Evolutionary conservation across 2,329 filamentous ascomycete species (phyloP).

Genomic region (Ceratocystis ficicola): DNA sequence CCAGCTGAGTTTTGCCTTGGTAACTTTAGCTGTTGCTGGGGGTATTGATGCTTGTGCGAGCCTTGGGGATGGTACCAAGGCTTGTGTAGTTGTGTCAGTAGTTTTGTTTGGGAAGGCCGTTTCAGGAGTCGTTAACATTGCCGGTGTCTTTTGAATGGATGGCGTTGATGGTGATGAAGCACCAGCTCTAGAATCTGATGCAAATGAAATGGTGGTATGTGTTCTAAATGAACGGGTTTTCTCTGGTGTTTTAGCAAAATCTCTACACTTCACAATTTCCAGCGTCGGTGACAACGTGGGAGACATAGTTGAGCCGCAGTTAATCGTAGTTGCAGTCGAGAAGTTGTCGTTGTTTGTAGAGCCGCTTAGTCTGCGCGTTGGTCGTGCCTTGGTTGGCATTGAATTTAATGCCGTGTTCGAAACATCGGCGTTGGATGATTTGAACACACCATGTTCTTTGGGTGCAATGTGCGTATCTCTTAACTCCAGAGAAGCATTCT

Average conservation of each 20-base stretch:
- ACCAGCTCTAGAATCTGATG: neutral
- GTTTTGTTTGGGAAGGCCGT: neutral
- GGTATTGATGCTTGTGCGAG: neutral
- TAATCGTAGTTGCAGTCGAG: slow-evolving; percentile 42
- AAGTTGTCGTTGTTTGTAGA: slow-evolving; percentile 27
- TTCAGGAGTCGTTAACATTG: neutral
- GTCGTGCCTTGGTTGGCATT: neutral
- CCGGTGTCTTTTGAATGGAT: neutral
- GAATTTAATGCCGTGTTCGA: neutral
- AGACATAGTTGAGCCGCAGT: neutral
- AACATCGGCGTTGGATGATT: neutral
- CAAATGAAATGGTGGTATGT: slow-evolving; percentile 9
- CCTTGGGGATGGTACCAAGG: neutral
- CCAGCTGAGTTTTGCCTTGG: neutral
- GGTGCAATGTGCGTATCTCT: neutral
- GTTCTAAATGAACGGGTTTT: neutral
- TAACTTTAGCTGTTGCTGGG: neutral
- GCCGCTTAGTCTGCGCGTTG: neutral
- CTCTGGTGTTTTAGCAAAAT: neutral
- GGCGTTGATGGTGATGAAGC: neutral
- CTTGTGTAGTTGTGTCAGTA: neutral
- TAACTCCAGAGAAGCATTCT: neutral
- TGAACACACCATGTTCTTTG: neutral
- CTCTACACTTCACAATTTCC: neutral
- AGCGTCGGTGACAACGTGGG: neutral